phyloP scores from a whole-genome alignment of 495 filamentous ascomycete species.

The Cercophora newfieldiana region DNA sequence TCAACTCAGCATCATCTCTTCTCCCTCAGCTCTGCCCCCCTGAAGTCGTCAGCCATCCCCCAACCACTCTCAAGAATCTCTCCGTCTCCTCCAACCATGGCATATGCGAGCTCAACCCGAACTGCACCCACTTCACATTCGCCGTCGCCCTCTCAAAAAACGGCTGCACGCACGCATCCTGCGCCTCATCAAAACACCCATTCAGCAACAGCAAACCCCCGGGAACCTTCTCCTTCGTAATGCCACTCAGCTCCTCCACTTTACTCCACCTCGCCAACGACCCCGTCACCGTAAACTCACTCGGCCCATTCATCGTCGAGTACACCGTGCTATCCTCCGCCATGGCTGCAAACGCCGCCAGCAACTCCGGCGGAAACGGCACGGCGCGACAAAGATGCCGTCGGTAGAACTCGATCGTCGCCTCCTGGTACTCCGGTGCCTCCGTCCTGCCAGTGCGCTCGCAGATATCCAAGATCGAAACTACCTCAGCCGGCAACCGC shows the following conservation, averaged over 20 bases:
- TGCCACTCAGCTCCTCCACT: slow-evolving; percentile 31
- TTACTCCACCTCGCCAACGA: slow-evolving; percentile 38
- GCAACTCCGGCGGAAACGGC: slow-evolving; percentile 37
- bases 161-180: slow-evolving; percentile 44
- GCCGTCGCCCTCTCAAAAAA: slow-evolving; percentile 44
- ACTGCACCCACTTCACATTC: slow-evolving; percentile 49
- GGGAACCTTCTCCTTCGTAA: slow-evolving; percentile 41
- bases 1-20: background rate
- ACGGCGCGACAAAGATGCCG: slow-evolving; percentile 43
- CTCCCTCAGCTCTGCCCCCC: background rate
- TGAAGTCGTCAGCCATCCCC: slow-evolving; percentile 7
- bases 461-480: slow-evolving; percentile 3
- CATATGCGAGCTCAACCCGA: slow-evolving; percentile 16
- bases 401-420: slow-evolving; percentile 43
- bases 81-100: slow-evolving; percentile 19
- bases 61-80: slow-evolving; percentile 12
- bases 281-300: slow-evolving; percentile 6
- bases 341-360: slow-evolving; percentile 30
- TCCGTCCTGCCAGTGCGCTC: background rate
- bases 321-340: slow-evolving; percentile 46
- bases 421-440: slow-evolving; percentile 45
- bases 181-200: slow-evolving; percentile 50
- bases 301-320: background rate
- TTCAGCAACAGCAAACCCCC: slow-evolving; percentile 42
- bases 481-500: slow-evolving; percentile 23